Evolutionary conservation across 345 rosid genomes (phyloP), one percentile per base, ranked within the genome.

Genomic region (Syzygium aqueum): DNA sequence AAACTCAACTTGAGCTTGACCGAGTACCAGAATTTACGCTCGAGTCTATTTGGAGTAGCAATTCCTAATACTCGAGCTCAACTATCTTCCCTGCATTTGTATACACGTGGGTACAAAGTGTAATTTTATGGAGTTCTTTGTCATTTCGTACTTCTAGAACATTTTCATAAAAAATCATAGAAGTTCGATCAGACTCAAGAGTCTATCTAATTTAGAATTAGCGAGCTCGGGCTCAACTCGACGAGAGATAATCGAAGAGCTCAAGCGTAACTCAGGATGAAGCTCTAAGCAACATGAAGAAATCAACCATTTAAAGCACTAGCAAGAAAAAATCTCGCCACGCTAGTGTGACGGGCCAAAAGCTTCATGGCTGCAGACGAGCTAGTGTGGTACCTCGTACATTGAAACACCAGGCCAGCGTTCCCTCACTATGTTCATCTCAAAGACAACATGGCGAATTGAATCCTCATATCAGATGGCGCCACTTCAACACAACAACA

Each of bases 381-480:
- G 77, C 77, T 5, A 5, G 19, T 3, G 40, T 0, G 2, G 13
- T 43, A 33, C 25, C 12, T 33, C 3, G 11, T 67, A 46, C 7
- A 67, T 33, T 6, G 22, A 11, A 61, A 28, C 28, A 63, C 4
- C 6, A 14, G 6, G 37, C 8, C 21, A 65, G 22, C 3, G 6
- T 16, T 65, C 43, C 78, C 21, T 65, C 7, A 7, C 30, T 65
- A 63, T 28, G 16, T 63, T 63, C 21, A 28, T 63, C 37, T 28
- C 10, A 63, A 28, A 1, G 2, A 15, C 2, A 28, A 0, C n/a
- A 61, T 1, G 16, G 10, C 28, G 5, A 63, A 63, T 12, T 2
- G 16, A 3, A 28, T 63, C 21, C 7, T 63, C 11, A 3, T 14
- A 15, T 63, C 5, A 2, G 2, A n/a, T 61, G 5, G 8, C 43